Percentiles rank a stretch among this genome's conserved stretches.
Conservation (phyloP, 306 rosid species). For the Vicia sativa region DNA sequence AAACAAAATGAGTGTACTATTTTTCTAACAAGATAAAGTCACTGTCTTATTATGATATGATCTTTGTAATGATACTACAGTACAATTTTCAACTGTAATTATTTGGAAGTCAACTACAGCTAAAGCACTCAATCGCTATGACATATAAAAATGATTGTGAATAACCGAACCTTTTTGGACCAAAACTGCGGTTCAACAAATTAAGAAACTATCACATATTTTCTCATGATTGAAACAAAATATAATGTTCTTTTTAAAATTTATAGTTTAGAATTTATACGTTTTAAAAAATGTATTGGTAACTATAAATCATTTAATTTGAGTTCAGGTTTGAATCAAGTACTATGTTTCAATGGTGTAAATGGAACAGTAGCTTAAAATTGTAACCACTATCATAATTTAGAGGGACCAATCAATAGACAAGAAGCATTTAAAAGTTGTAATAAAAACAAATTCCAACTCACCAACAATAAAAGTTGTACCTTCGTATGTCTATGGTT, state of each 20-base stretch:
- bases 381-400: constrained; percentile 11
- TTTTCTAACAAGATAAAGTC: neutral
- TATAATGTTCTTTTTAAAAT: too few relatives aligned
- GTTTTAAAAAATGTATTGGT: too few relatives aligned
- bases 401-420: constrained; percentile 12
- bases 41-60: neutral
- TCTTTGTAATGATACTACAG: neutral
- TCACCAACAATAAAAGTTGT: constrained; percentile 28
- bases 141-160: neutral
- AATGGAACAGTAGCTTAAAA: neutral
- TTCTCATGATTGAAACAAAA: too few relatives aligned
- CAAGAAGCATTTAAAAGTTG: constrained; percentile 14
- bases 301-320: neutral
- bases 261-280: too few relatives aligned
- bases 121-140: neutral
- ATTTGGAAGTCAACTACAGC: neutral
- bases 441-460: constrained; percentile 40
- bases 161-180: too few relatives aligned
- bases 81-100: neutral
- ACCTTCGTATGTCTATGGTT: constrained; percentile 27
- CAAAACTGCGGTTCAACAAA: too few relatives aligned
- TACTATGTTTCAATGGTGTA: constrained; percentile 3
- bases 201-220: too few relatives aligned
- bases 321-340: neutral
- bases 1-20: neutral